phyloP scores from a whole-genome alignment of 495 filamentous ascomycete genomes.

The Penicillium herquei region DNA sequence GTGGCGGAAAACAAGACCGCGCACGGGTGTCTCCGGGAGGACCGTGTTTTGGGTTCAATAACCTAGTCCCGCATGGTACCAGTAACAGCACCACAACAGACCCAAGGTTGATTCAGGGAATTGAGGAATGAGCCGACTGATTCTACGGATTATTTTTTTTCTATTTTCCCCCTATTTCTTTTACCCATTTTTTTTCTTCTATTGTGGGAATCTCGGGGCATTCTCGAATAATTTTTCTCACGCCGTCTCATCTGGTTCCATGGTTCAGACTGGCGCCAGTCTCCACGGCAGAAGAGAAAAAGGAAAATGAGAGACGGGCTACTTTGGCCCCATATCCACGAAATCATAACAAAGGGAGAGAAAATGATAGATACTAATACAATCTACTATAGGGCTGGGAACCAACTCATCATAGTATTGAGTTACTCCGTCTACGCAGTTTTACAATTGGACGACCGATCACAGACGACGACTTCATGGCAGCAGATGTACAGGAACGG shows the following conservation, averaged over 20 bases:
- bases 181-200: not conserved
- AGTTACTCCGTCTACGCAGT: constrained; percentile 71
- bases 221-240: constrained; percentile 3
- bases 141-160: not conserved
- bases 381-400: constrained; percentile 61
- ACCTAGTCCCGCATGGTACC: too few species aligned
- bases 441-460: constrained; percentile 69
- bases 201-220: not conserved
- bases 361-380: constrained; percentile 14
- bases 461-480: constrained; percentile 53
- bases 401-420: constrained; percentile 69
- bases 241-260: constrained; percentile 44
- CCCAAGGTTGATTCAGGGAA: too few species aligned
- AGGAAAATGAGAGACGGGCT: not conserved
- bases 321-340: constrained; percentile 1
- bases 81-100: too few species aligned
- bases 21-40: constrained; percentile 20
- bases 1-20: constrained; percentile 25
- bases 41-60: constrained; percentile 15
- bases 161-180: not conserved
- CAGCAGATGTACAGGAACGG: constrained; percentile 49
- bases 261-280: constrained; percentile 35
- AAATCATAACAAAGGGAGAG: constrained; percentile 1
- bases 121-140: too few species aligned
- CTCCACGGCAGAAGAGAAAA: constrained; percentile 15